Percentiles rank a stretch among this genome's conserved stretches.
Conservation (phyloP, 2,329 filamentous ascomycete species). For the Orbilia ellipsospora region DNA sequence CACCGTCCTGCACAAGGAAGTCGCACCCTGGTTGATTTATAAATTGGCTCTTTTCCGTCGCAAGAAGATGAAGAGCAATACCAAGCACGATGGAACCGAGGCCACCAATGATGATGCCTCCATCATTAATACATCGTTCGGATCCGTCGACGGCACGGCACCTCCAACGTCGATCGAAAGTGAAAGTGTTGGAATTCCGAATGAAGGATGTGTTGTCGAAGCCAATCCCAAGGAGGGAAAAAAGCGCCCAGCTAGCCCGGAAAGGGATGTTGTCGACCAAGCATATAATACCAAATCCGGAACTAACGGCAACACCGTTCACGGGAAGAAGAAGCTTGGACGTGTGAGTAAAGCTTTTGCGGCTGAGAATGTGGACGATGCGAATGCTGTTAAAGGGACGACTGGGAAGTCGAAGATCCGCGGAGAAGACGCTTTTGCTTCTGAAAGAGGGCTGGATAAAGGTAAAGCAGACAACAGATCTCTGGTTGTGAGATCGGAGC, state of each 20-base stretch:
- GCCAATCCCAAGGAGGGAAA: neutral
- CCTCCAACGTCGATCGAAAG: too few species aligned
- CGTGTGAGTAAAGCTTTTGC: neutral
- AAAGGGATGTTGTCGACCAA: too few species aligned
- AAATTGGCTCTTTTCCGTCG: slow-evolving; percentile 37
- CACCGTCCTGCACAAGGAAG: slow-evolving; percentile 5
- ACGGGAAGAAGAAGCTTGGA: neutral
- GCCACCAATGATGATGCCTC: neutral
- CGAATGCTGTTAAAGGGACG: neutral
- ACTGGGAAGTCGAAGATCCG: neutral
- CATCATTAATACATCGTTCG: neutral
- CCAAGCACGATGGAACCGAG: slow-evolving; percentile 10
- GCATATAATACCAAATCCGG: too few species aligned
- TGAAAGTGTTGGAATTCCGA: too few species aligned
- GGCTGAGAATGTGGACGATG: neutral
- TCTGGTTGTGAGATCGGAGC: neutral
- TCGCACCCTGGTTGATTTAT: slow-evolving; percentile 41
- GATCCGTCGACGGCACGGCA: too few species aligned
- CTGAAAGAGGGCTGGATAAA: neutral
- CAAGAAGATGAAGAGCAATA: slow-evolving; percentile 16
- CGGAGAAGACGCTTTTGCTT: neutral
- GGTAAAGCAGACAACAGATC: neutral
- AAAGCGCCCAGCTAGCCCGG: neutral
- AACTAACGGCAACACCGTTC: neutral
- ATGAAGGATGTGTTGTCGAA: too few species aligned